These are phyloP conservation scores for Paramecium caudatum DNA, from an alignment of 73 alveolate species.

Conservation along the genomic window DNA sequence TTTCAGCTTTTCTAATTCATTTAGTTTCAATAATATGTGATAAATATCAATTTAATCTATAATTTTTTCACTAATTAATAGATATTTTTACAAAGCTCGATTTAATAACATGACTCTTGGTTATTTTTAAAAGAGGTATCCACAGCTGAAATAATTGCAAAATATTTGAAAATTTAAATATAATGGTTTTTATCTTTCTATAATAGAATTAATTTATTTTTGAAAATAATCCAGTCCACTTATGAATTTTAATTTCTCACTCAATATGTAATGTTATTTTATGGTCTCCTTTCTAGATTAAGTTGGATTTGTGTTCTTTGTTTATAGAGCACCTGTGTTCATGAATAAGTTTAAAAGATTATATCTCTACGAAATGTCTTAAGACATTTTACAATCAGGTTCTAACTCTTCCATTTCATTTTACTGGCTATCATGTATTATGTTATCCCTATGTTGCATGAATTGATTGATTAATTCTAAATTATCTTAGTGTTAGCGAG, in stretches of 20 bases:
- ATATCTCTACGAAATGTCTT: background rate
- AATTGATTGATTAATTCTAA: slow-evolving; percentile 23
- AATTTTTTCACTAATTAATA: background rate
- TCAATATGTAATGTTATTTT: background rate
- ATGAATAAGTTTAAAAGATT: background rate
- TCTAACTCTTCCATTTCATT: background rate
- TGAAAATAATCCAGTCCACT: slow-evolving; percentile 33
- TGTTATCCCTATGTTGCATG: background rate
- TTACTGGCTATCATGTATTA: background rate
- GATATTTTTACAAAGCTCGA: slow-evolving; percentile 1
- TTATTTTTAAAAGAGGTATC: background rate
- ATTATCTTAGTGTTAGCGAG: slow-evolving; percentile 34
- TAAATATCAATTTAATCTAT: slow-evolving; percentile 7
- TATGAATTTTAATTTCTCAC: slow-evolving; percentile 15
- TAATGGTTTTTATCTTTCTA: slow-evolving; percentile 27
- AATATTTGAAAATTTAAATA: background rate
- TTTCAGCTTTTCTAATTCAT: slow-evolving; percentile 31
- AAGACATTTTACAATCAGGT: background rate
- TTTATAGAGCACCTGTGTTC: slow-evolving; percentile 2
- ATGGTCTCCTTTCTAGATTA: background rate
- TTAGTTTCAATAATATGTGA: slow-evolving; percentile 26
- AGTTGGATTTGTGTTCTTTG: background rate
- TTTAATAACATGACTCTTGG: slow-evolving; percentile 22
- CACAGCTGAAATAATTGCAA: slow-evolving; percentile 13
- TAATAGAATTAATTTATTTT: slow-evolving; percentile 9